phyloP scores from a whole-genome alignment of 2,329 filamentous ascomycete genomes.

The Talaromyces rugulosus region DNA sequence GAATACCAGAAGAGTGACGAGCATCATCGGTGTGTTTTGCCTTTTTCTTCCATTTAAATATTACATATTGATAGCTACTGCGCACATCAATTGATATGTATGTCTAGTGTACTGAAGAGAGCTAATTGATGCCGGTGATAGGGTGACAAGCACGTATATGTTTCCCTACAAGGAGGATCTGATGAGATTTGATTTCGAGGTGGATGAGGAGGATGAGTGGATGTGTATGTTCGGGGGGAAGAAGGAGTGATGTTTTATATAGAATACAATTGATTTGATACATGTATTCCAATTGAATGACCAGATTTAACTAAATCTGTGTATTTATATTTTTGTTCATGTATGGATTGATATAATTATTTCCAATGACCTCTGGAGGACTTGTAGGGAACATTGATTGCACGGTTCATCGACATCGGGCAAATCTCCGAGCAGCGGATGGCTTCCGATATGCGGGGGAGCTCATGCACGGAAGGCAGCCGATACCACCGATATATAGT shows the following conservation, averaged over 20 bases:
- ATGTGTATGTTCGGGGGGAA: not conserved
- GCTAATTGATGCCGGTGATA: slow-evolving; percentile 19
- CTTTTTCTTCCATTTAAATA: not conserved
- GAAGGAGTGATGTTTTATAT: not conserved
- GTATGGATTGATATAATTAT: too few relatives aligned
- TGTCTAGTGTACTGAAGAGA: not conserved
- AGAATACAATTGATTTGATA: not conserved
- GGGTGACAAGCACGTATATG: slow-evolving; percentile 49
- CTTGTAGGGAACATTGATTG: not conserved
- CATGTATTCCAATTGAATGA: not conserved
- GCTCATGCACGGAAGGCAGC: not conserved
- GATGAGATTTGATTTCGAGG: slow-evolving; percentile 52
- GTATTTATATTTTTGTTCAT: not conserved
- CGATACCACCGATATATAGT: not conserved
- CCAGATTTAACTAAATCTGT: not conserved
- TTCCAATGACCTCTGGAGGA: not conserved
- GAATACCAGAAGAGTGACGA: slow-evolving; percentile 52
- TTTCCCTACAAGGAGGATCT: slow-evolving; percentile 54
- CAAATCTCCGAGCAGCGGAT: not conserved
- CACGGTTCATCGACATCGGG: not conserved
- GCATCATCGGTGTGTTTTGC: slow-evolving; percentile 43
- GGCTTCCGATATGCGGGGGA: not conserved
- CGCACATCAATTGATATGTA: not conserved
- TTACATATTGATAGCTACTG: not conserved
- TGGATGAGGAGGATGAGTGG: slow-evolving; percentile 31